Percentiles rank a stretch among this genome's conserved stretches.
Evolutionary conservation across 805 yeast genomes (phyloP).

Genomic region (Ogataea saltuana): DNA sequence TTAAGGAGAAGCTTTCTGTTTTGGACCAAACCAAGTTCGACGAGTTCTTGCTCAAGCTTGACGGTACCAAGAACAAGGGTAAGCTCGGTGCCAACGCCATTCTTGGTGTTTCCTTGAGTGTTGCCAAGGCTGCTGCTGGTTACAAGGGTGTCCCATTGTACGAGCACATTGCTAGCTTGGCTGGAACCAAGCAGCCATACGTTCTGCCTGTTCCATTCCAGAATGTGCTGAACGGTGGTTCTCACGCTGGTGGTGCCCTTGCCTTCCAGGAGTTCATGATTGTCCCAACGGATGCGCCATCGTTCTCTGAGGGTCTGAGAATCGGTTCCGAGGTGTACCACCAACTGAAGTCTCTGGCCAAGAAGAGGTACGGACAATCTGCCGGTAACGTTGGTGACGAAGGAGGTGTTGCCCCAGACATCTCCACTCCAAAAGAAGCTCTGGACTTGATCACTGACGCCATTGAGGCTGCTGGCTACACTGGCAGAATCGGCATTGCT

Average conservation of each 20-base stretch:
- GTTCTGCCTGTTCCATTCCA: slow-evolving; percentile 99
- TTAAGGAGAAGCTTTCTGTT: slow-evolving; percentile 80
- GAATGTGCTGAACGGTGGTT: slow-evolving; percentile 99
- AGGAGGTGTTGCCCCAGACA: slow-evolving; percentile 99
- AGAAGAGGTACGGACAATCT: slow-evolving; percentile 93
- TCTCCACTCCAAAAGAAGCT: slow-evolving; percentile 94
- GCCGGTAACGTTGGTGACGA: slow-evolving; percentile 99
- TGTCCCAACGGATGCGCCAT: slow-evolving; percentile 88
- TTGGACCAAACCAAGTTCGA: slow-evolving; percentile 85
- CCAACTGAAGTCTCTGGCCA: slow-evolving; percentile 87
- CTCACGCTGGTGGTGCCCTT: slow-evolving; percentile 99
- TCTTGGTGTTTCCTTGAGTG: slow-evolving; percentile 96
- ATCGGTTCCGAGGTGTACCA: slow-evolving; percentile 98
- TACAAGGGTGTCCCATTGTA: slow-evolving; percentile 92
- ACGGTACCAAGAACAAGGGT: slow-evolving; percentile 96
- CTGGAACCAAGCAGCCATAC: slow-evolving; percentile 77
- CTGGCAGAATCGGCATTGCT: slow-evolving; percentile 88
- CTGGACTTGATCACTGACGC: slow-evolving; percentile 89
- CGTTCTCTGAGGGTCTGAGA: slow-evolving; percentile 95
- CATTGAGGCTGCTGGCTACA: slow-evolving; percentile 93
- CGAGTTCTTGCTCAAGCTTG: slow-evolving; percentile 80
- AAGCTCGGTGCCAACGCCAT: slow-evolving; percentile 99
- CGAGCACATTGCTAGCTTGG: slow-evolving; percentile 81
- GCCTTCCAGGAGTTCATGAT: slow-evolving; percentile 99
- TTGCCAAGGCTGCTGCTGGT: slow-evolving; percentile 98